Base-by-base conservation (phyloP, 768 basidiomycete species). In the Hydnomerulius pinastri region DNA sequence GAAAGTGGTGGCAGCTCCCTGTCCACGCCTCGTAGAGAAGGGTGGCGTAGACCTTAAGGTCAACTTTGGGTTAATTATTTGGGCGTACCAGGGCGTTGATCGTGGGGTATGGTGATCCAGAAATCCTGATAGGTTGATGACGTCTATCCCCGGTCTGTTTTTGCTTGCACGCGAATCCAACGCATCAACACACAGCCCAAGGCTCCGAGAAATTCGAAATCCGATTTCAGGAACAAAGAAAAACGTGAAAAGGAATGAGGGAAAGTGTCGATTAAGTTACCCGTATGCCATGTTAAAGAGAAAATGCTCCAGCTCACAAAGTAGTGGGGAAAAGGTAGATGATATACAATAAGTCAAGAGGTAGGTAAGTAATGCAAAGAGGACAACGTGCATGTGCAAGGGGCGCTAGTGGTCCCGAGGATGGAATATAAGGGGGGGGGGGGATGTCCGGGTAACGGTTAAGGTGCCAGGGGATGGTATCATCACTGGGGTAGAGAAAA, bases 381-480 rank as follows among this genome's bases (percentile, higher is more conserved):
- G 25, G 21, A 12, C n/a, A n/a, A 23, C 25, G 21, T 15, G 15
- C 6, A 25, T 24, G 25, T 41, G 25, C 25, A 38, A 21, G 37
- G 41, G 39, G 40, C 15, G 44, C 54, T 57, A 62, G 53, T 54
- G 44, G 45, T 30, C 20, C 41, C 41, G 29, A 50, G 53, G 18
- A 30, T 42, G 9, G 21, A 15, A 24, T 25, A 23, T 24, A 9
- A 27, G 25, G 7, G 25, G 13, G n/a, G n/a, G n/a, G n/a, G n/a
- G n/a, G n/a, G n/a, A n/a, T 41, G 24, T 25, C 21, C 15, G 4
- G 0, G 38, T n/a, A 40, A 6, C 9, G 18, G 20, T 9, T 23
- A 25, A 23, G 20, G 30, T 50, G 30, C 41, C 42, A 6, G 29
- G 29, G 44, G 23, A 7, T 33, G 62, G 54, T 65, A 60, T 63